A percentile compares a stretch with the other conserved stretches of the same genome.
These are phyloP conservation scores for Symbiodinium pilosum DNA, from an alignment of 73 alveolate genomes.

Conservation along the genomic window DNA sequence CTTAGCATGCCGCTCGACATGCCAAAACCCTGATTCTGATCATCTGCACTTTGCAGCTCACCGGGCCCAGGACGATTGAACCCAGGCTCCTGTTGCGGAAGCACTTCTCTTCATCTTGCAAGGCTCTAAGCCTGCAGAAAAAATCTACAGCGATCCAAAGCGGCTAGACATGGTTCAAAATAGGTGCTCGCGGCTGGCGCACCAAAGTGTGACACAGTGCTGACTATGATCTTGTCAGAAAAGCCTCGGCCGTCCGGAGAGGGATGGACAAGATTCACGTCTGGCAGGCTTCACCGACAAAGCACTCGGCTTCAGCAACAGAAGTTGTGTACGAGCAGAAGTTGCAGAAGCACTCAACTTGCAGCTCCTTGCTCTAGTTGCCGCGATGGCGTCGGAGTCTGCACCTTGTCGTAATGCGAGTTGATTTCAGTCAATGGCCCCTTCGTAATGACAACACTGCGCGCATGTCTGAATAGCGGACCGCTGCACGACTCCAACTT, in stretches of 20 bases:
- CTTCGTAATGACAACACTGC: too few relatives aligned
- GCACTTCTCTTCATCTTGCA: not conserved
- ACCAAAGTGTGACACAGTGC: too few relatives aligned
- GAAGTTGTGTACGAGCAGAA: too few relatives aligned
- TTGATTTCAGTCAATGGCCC: not conserved
- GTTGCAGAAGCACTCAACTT: too few relatives aligned
- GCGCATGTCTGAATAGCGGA: not conserved
- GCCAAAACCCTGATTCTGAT: not conserved
- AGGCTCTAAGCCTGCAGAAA: not conserved
- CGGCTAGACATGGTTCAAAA: too few relatives aligned
- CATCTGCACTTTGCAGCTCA: not conserved
- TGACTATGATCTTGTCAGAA: too few relatives aligned
- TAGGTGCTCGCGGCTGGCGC: too few relatives aligned
- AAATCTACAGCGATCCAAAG: too few relatives aligned
- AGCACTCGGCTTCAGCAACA: too few relatives aligned
- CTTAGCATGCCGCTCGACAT: not conserved
- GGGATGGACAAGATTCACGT: too few relatives aligned
- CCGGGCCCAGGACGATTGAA: not conserved
- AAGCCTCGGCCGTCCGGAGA: too few relatives aligned
- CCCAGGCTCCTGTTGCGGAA: not conserved
- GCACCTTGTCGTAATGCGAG: not conserved
- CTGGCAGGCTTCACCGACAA: too few relatives aligned
- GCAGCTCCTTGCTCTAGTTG: not conserved
- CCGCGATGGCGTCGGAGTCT: not conserved
- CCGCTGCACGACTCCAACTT: conserved; percentile 12